Evolutionary conservation across 1,284 basidiomycete genomes (phyloP).

Genomic region (Ceratobasidium sp.): DNA sequence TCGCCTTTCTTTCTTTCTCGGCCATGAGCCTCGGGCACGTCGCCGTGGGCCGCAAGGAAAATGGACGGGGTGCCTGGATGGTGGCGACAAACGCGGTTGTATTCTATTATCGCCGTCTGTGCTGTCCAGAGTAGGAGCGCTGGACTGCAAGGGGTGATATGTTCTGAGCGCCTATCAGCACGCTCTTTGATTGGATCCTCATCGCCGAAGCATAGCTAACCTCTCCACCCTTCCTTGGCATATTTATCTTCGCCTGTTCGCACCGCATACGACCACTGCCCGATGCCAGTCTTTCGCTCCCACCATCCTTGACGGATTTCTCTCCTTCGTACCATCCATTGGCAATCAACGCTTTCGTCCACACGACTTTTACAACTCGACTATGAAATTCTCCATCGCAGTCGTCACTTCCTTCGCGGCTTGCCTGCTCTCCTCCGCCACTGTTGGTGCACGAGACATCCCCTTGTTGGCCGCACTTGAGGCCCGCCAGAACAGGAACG

Average conservation of each 20-base stretch:
- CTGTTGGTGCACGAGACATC: constrained; percentile 12
- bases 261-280: constrained; percentile 21
- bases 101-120: neutral
- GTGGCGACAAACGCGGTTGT: neutral
- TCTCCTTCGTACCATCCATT: constrained; percentile 32
- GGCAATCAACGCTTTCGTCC: constrained; percentile 37
- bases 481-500: constrained; percentile 29
- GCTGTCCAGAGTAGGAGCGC: neutral
- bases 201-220: constrained; percentile 8
- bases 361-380: neutral
- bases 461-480: neutral
- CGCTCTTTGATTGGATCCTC: constrained; percentile 11
- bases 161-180: constrained; percentile 32
- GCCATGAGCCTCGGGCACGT: neutral
- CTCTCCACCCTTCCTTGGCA: neutral
- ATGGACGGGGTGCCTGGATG: constrained; percentile 7
- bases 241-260: constrained; percentile 11
- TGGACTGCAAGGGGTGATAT: constrained; percentile 32
- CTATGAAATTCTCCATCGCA: constrained; percentile 37
- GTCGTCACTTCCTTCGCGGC: constrained; percentile 5
- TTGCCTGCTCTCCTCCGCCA: constrained; percentile 23
- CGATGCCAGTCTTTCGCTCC: constrained; percentile 33
- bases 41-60: neutral
- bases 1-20: neutral
- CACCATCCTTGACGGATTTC: constrained; percentile 42